Conservation (phyloP, 2,329 filamentous ascomycete species). For the Fusarium paranaense region DNA sequence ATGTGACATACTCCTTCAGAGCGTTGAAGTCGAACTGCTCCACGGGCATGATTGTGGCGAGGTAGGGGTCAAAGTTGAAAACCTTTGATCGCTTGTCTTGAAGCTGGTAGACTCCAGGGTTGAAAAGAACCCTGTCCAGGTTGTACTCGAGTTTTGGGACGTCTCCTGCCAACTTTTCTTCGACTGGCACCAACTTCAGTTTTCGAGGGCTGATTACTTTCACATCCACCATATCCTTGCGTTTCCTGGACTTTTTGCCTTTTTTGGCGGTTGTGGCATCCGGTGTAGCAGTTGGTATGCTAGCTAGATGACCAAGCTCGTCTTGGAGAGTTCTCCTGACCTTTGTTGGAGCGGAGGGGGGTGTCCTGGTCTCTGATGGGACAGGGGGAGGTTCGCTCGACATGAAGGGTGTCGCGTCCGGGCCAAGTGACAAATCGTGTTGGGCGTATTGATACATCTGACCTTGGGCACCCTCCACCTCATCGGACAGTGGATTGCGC, state of each 20-base stretch:
- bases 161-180: constrained; percentile 46
- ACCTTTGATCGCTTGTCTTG: constrained; percentile 89
- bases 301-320: not conserved
- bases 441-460: not conserved
- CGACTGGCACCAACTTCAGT: constrained; percentile 47
- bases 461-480: not conserved
- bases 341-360: not conserved
- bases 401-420: not conserved
- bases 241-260: not conserved
- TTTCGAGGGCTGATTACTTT: constrained; percentile 43
- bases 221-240: constrained; percentile 40
- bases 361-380: not conserved
- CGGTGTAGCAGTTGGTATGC: not conserved
- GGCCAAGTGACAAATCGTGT: not conserved
- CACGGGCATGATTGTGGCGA: constrained; percentile 92
- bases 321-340: not conserved
- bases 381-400: not conserved
- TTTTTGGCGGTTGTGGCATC: not conserved
- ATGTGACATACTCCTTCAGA: constrained; percentile 88
- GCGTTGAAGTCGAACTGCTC: constrained; percentile 92
- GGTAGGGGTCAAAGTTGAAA: constrained; percentile 97
- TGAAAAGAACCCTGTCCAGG: constrained; percentile 93
- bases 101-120: constrained; percentile 89
- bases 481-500: not conserved
- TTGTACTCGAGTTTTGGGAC: constrained; percentile 77